Conservation (phyloP, 768 basidiomycete species). For the Termitomyces sp. region DNA sequence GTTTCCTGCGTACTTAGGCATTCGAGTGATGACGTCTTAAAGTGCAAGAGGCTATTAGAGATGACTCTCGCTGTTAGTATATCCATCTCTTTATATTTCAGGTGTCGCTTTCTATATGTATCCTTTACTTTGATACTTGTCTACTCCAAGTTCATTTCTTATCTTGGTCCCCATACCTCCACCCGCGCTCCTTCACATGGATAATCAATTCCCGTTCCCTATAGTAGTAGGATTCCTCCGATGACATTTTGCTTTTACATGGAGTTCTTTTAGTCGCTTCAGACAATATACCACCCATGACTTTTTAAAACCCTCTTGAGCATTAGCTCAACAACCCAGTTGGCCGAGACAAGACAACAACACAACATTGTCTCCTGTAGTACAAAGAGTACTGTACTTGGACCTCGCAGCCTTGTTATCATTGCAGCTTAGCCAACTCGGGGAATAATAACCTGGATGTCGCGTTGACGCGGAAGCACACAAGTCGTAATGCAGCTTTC, state of each 20-base stretch:
- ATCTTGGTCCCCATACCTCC: conserved; percentile 47
- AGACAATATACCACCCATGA: conserved; percentile 39
- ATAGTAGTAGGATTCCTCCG: conserved; percentile 46
- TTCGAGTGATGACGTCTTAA: conserved; percentile 12
- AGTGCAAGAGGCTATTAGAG: conserved; percentile 22
- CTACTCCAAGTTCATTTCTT: conserved; percentile 23
- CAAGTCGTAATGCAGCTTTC: conserved; percentile 4
- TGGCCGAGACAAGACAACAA: not conserved
- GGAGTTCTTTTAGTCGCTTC: conserved; percentile 27
- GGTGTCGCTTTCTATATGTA: conserved; percentile 29
- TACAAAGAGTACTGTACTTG: conserved; percentile 17
- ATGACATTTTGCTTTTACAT: conserved; percentile 38
- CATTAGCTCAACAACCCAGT: not conserved
- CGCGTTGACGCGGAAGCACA: conserved; percentile 21
- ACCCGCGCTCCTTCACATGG: conserved; percentile 51
- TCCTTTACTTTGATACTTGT: conserved; percentile 30
- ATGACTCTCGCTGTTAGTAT: conserved; percentile 22
- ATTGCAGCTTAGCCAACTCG: conserved; percentile 28
- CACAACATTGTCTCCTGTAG: not conserved
- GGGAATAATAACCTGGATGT: conserved; percentile 22
- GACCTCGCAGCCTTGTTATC: no score
- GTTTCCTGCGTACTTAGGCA: conserved; percentile 64
- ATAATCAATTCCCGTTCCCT: conserved; percentile 46
- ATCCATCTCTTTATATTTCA: conserved; percentile 19
- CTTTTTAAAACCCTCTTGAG: conserved; percentile 17